These are phyloP conservation scores for Drechslerella dactyloides DNA, from an alignment of 2,329 filamentous ascomycete species.

Conservation along the genomic window DNA sequence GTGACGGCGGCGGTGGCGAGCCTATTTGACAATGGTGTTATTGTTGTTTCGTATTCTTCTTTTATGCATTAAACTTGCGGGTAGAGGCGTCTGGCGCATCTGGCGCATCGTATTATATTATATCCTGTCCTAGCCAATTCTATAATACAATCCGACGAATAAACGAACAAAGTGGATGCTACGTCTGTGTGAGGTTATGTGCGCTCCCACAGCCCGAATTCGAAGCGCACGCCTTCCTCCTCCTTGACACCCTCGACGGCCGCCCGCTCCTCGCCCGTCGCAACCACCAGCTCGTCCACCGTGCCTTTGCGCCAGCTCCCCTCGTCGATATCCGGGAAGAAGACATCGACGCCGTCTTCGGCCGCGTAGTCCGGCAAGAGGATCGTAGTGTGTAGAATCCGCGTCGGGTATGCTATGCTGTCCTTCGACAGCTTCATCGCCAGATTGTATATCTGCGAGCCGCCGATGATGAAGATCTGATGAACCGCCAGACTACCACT, in stretches of 20 bases:
- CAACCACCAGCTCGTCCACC: slow-evolving; percentile 66
- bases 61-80: too few relatives aligned
- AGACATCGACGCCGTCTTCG: slow-evolving; percentile 64
- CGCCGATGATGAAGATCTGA: slow-evolving; percentile 85
- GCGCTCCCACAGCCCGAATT: slow-evolving; percentile 77
- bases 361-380: slow-evolving; percentile 70
- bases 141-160: too few relatives aligned
- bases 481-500: slow-evolving; percentile 59
- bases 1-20: too few relatives aligned
- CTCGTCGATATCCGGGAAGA: slow-evolving; percentile 68
- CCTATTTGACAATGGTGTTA: slow-evolving; percentile 11
- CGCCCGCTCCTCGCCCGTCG: slow-evolving; percentile 67
- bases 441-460: slow-evolving; percentile 79
- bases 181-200: slow-evolving; percentile 30
- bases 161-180: not conserved
- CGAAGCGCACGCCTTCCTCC: slow-evolving; percentile 71
- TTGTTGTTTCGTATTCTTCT: not conserved
- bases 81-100: too few relatives aligned
- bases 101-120: too few relatives aligned
- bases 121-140: too few relatives aligned
- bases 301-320: slow-evolving; percentile 65
- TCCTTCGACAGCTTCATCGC: slow-evolving; percentile 67
- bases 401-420: slow-evolving; percentile 57
- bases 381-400: slow-evolving; percentile 72
- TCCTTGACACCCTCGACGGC: slow-evolving; percentile 65